Evolutionary conservation across 192 early-diverging fungal genomes (phyloP), one percentile per base, ranked within the genome.

Genomic region (Gonapodya prolifera): DNA sequence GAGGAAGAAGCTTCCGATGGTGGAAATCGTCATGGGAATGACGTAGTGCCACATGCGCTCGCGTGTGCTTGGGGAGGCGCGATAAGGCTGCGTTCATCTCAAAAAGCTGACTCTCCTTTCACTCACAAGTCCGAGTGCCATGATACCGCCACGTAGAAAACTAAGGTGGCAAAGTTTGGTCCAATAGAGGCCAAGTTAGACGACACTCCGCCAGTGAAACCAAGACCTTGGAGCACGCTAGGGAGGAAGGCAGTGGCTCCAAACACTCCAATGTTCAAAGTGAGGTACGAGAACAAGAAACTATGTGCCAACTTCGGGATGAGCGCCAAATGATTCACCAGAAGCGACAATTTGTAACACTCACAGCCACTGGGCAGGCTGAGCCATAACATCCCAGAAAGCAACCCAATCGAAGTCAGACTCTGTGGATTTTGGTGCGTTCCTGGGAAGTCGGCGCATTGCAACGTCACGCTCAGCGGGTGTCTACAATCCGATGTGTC

Each of bases 101-200:
- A n/a, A n/a, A 61, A 61, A 61, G 23, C 45, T 23, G 23, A 61
- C 23, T 61, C 45, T 23, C 45, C 45, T 16, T 8, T 61, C 45
- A 61, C 45, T 61, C 23, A 61, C 45, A 61, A 73, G 71, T 73
- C 71, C 18, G 71, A 73, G 71, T 73, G 71, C 71, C 71, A 73
- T 2, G 28, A 30, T 2, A 30, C 32, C 28, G 32, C 32, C 16
- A 73, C 28, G 71, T 30, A 30, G 71, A 32, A 18, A 8, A 73
- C 32, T 18, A 32, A 13, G 31, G 18, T 73, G 16, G 28, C 18
- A 32, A 18, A 18, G 71, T 73, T 18, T 32, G 71, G 32, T 18
- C 18, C 28, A 32, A 32, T 32, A 8, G 71, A 18, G 71, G 32
- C 32, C 28, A 18, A 18, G 71, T 73, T 73, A 29, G 71, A 18